phyloP scores from a whole-genome alignment of 345 rosid species.

The Aurinia saxatilis region DNA sequence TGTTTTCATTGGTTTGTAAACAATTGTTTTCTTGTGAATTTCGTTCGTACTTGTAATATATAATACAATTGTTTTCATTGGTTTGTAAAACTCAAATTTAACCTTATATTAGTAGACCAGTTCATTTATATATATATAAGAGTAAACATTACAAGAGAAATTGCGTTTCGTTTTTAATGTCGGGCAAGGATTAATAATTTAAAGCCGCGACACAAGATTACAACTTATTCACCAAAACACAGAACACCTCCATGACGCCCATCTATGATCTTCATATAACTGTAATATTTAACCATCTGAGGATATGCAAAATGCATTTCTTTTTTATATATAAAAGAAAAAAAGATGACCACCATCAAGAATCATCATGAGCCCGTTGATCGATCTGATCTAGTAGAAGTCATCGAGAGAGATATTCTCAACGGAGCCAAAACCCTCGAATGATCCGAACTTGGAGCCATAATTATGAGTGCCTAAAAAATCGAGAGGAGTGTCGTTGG shows the following conservation, averaged over 20 bases:
- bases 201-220: conserved; percentile 13
- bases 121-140: not conserved
- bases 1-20: too few relatives aligned
- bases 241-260: not conserved
- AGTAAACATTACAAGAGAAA: not conserved
- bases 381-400: conserved; percentile 35
- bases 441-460: conserved; percentile 44
- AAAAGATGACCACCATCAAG: conserved; percentile 13
- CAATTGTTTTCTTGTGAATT: too few relatives aligned
- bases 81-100: not conserved
- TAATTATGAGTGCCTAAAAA: conserved; percentile 42
- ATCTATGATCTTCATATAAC: conserved; percentile 16
- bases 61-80: too few relatives aligned
- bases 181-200: conserved; percentile 6
- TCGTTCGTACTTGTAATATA: too few relatives aligned
- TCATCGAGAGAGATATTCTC: conserved; percentile 78
- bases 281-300: conserved; percentile 11
- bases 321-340: not conserved
- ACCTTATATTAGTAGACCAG: not conserved
- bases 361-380: conserved; percentile 18
- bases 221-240: conserved; percentile 9
- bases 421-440: conserved; percentile 67
- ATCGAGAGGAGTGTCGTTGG: conserved; percentile 76
- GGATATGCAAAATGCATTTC: conserved; percentile 9
- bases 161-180: not conserved